Evolutionary conservation across 192 early-diverging fungal genomes (phyloP), one percentile per base, ranked within the genome.

Genomic region (Jimgerdemannia lactiflua): DNA sequence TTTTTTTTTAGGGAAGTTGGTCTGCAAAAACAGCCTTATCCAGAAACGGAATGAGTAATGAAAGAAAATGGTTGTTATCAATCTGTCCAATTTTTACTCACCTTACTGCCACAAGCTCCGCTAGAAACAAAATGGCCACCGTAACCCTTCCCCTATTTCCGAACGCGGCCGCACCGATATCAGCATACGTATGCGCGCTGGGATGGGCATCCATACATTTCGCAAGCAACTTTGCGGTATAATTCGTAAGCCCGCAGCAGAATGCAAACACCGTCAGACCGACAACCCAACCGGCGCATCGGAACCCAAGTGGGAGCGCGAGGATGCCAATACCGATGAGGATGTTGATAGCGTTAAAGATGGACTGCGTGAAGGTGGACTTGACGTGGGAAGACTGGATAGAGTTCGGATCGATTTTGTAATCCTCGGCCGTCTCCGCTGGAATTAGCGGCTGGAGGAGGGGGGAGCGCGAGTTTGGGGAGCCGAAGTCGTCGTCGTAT

Each of bases 291-390:
- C 92, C 92, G 3, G 89, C 76, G 54, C 83, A 80, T 14, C 82
- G 80, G 44, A 93, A 81, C 6, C 85, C 88, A 41, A 87, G 82
- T 3, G 92, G 91, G 8, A 93, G 74, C 9, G 90, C 78, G 17
- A 93, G 74, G 63, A 93, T 87, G 43, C 88, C 91, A 71, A 93
- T 86, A 29, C 89, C 89, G 71, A 90, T 91, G 40, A 91, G 77
- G 29, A 91, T 85, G 70, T 91, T 91, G 66, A 91, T 82, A 4
- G 81, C 82, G 72, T 91, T 91, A 69, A 91, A 87, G 10, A 83
- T 77, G 9, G 82, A 81, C 73, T 86, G 84, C 14, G 74, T 59
- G 66, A 81, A 86, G 29, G 79, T 81, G n/a, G 84, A 86, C 68
- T 77, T 83, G 43, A 20, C 65, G 67, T 9, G 67, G 6, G 49